Conservation (phyloP, 352 stramenopile species). For the Pythium aquatile region DNA sequence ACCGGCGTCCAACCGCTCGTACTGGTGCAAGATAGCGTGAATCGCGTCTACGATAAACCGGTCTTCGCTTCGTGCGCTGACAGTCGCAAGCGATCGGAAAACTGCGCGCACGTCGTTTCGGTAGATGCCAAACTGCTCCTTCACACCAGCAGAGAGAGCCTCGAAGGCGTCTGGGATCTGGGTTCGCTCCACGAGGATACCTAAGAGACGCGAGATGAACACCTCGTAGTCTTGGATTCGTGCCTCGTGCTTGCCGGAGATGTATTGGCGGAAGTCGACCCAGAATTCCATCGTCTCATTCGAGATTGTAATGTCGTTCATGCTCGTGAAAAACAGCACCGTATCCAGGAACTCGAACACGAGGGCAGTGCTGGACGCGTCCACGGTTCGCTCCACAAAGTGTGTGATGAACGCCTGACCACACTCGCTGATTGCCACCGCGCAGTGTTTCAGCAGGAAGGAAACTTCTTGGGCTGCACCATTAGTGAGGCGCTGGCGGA, state of each 20-base stretch:
- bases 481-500: constrained; percentile 36
- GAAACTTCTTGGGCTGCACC: constrained; percentile 29
- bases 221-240: constrained; percentile 65
- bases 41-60: constrained; percentile 78
- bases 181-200: constrained; percentile 68
- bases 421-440: constrained; percentile 64
- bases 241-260: constrained; percentile 76
- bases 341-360: constrained; percentile 78
- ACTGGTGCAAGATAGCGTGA: constrained; percentile 69
- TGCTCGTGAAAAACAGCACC: constrained; percentile 63
- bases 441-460: constrained; percentile 53
- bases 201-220: constrained; percentile 70
- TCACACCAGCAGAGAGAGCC: constrained; percentile 38
- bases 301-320: constrained; percentile 63
- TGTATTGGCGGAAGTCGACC: constrained; percentile 74
- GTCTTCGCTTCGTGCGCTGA: constrained; percentile 65
- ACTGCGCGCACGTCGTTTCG: constrained; percentile 73
- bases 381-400: constrained; percentile 77
- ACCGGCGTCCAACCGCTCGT: constrained; percentile 50
- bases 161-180: constrained; percentile 63
- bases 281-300: constrained; percentile 85
- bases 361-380: constrained; percentile 52
- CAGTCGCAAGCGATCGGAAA: constrained; percentile 75
- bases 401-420: constrained; percentile 74
- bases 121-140: constrained; percentile 65